Conservation (phyloP, 192 early-diverging fungal species). For the Phycomyces blakesleeanus region DNA sequence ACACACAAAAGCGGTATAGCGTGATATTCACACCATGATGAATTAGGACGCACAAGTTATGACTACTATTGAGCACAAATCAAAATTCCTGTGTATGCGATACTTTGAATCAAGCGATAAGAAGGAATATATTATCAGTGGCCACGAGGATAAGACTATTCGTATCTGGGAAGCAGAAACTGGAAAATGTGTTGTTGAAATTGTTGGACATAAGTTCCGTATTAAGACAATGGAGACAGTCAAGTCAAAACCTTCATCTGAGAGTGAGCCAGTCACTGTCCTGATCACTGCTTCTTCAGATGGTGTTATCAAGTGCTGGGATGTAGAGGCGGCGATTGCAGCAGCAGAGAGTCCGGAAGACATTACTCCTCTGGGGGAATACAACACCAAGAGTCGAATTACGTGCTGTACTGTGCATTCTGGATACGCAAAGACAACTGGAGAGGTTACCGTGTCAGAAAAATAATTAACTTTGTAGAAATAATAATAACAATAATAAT, state of each 20-base stretch:
- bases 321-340: slow-evolving; percentile 40
- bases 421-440: slow-evolving; percentile 16
- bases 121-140: slow-evolving; percentile 51
- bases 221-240: slow-evolving; percentile 39
- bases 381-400: slow-evolving; percentile 57
- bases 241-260: slow-evolving; percentile 16
- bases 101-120: slow-evolving; percentile 34
- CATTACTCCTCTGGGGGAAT: slow-evolving; percentile 42
- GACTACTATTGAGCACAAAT: slow-evolving; percentile 28
- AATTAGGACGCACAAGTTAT: slow-evolving; percentile 34
- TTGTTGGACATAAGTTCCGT: slow-evolving; percentile 43
- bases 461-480: not conserved
- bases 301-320: slow-evolving; percentile 69
- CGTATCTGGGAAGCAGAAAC: slow-evolving; percentile 47
- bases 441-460: not conserved
- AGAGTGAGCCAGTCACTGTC: slow-evolving; percentile 22
- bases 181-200: slow-evolving; percentile 41
- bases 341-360: slow-evolving; percentile 6
- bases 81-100: slow-evolving; percentile 34
- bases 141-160: slow-evolving; percentile 59
- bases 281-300: slow-evolving; percentile 67
- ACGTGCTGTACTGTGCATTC: slow-evolving; percentile 41
- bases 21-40: slow-evolving; percentile 9
- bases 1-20: slow-evolving; percentile 19
- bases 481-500: not conserved